Percentiles rank a stretch among this genome's conserved stretches.
phyloP scores from a whole-genome alignment of 768 basidiomycete genomes.

The Pleurotus pulmonarius region DNA sequence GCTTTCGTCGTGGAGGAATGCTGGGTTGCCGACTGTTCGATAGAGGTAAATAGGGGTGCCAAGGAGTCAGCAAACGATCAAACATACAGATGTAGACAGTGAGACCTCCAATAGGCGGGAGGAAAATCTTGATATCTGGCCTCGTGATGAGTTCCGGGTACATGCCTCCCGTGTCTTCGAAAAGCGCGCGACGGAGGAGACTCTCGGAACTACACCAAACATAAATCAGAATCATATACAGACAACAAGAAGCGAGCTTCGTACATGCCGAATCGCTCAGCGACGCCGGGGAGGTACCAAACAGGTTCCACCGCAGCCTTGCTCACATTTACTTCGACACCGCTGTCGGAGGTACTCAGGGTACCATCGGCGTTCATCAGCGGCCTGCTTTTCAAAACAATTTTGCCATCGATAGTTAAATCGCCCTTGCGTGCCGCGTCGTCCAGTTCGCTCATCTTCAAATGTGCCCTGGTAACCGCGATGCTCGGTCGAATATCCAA shows the following conservation, averaged over 20 bases:
- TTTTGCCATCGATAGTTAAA: conserved; percentile 73
- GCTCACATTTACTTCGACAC: conserved; percentile 83
- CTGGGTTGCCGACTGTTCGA: conserved; percentile 73
- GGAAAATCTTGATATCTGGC: conserved; percentile 92
- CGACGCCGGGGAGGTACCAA: conserved; percentile 93
- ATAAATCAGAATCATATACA: neutral
- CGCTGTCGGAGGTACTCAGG: conserved; percentile 53
- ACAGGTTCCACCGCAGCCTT: conserved; percentile 97
- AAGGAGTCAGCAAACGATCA: neutral
- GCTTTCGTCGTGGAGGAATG: conserved; percentile 66
- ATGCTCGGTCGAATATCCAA: conserved; percentile 91
- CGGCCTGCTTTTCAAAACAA: conserved; percentile 70
- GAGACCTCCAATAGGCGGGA: conserved; percentile 89
- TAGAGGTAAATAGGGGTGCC: no score
- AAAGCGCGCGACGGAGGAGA: conserved; percentile 83
- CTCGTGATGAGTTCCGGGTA: conserved; percentile 95
- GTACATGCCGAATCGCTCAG: conserved; percentile 90
- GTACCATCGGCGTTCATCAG: conserved; percentile 63
- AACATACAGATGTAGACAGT: conserved; percentile 87
- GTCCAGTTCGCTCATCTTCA: conserved; percentile 94
- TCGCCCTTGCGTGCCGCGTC: conserved; percentile 71
- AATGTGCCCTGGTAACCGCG: conserved; percentile 87
- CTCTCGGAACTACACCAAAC: conserved; percentile 61
- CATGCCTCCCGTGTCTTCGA: conserved; percentile 96
- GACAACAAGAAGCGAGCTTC: conserved; percentile 21